phyloP scores from a whole-genome alignment of 768 basidiomycete genomes.

The Xerocomellus chrysenteron region DNA sequence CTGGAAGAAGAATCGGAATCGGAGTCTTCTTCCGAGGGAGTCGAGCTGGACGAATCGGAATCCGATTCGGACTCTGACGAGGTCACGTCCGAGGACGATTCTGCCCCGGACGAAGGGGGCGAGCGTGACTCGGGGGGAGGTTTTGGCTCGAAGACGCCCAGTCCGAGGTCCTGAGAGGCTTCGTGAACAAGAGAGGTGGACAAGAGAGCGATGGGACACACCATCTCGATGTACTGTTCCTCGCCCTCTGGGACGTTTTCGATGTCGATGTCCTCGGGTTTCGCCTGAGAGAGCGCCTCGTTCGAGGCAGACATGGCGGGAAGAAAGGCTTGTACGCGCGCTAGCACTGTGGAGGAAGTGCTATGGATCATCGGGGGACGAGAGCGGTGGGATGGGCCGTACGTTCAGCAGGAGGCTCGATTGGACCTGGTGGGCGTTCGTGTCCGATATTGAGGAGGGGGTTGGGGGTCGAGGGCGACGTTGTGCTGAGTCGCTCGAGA shows the following conservation, averaged over 20 bases:
- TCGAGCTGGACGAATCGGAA: slow-evolving; percentile 6
- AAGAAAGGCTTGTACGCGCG: slow-evolving; percentile 65
- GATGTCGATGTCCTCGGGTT: slow-evolving; percentile 66
- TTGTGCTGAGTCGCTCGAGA: slow-evolving; percentile 40
- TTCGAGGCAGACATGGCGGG: slow-evolving; percentile 68
- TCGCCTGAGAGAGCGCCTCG: slow-evolving; percentile 44
- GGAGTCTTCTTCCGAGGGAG: slow-evolving; percentile 11
- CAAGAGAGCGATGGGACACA: slow-evolving; percentile 21
- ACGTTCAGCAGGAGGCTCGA: slow-evolving; percentile 52
- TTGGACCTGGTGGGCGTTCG: slow-evolving; percentile 29
- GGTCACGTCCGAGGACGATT: neutral
- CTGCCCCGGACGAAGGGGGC: slow-evolving; percentile 13
- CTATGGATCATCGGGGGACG: slow-evolving; percentile 1
- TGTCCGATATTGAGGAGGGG: slow-evolving; percentile 35
- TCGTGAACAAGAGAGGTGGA: neutral
- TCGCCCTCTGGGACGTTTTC: slow-evolving; percentile 55
- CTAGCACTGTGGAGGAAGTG: slow-evolving; percentile 48
- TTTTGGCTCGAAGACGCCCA: slow-evolving; percentile 56
- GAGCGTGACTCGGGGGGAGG: slow-evolving; percentile 17
- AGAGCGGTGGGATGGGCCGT: slow-evolving; percentile 21
- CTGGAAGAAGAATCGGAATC: slow-evolving; percentile 8
- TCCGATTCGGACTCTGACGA: slow-evolving; percentile 17
- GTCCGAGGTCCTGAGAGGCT: slow-evolving; percentile 55
- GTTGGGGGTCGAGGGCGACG: slow-evolving; percentile 14
- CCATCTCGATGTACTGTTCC: slow-evolving; percentile 66